phyloP scores from a whole-genome alignment of 345 rosid genomes.

The Boechera divaricarpa region DNA sequence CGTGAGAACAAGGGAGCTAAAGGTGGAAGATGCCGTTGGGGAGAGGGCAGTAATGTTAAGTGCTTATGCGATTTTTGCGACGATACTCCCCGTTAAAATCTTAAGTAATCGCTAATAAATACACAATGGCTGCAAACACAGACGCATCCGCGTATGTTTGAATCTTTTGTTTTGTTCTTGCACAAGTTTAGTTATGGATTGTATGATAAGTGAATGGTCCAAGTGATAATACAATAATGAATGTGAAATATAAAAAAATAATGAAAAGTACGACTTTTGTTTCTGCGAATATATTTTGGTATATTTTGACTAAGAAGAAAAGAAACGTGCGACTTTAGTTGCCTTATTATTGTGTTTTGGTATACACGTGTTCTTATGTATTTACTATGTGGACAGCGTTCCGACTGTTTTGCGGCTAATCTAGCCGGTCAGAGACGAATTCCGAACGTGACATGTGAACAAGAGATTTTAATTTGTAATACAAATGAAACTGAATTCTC shows the following conservation, averaged over 20 bases:
- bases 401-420: neutral
- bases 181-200: neutral
- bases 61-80: conserved; percentile 44
- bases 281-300: neutral
- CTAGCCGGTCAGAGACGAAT: conserved; percentile 13
- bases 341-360: neutral
- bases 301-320: conserved; percentile 5
- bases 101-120: neutral
- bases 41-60: conserved; percentile 5
- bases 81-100: conserved; percentile 21
- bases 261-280: conserved; percentile 8
- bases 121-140: neutral
- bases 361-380: neutral
- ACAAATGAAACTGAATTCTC: neutral
- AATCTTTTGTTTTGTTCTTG: neutral
- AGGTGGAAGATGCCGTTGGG: conserved; percentile 46
- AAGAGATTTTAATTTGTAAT: neutral
- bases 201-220: conserved; percentile 10
- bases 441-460: conserved; percentile 1
- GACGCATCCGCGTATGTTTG: neutral
- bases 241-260: conserved; percentile 8
- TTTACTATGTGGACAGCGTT: neutral
- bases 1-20: conserved; percentile 39
- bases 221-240: neutral
- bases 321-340: conserved; percentile 16